A percentile compares a stretch with the other conserved stretches of the same genome.
Evolutionary conservation across 2,329 filamentous ascomycete species (phyloP).

Genomic region (Golovinomyces cichoracearum): DNA sequence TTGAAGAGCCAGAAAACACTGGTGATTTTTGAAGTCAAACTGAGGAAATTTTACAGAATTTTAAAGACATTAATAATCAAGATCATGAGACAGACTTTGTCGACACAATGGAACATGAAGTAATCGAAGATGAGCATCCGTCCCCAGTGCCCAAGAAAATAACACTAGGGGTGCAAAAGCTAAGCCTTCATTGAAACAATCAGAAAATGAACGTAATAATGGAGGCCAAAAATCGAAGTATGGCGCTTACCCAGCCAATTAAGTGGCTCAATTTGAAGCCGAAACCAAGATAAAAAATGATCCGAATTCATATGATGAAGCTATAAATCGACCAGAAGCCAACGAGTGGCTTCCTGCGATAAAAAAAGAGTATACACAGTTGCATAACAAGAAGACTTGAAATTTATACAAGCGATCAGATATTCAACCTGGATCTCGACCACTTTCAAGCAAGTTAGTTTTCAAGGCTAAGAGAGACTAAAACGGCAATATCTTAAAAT

Average conservation of each 20-base stretch:
- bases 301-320: neutral
- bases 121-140: neutral
- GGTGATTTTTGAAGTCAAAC: too few species aligned
- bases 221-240: neutral
- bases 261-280: neutral
- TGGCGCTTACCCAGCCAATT: neutral
- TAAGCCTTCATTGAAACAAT: neutral
- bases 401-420: neutral
- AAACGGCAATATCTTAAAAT: neutral
- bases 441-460: neutral
- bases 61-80: too few species aligned
- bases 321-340: neutral
- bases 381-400: neutral
- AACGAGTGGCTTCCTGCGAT: neutral
- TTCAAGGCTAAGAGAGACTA: conserved; percentile 1
- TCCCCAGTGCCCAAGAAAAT: neutral
- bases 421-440: neutral
- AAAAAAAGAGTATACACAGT: neutral
- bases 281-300: neutral
- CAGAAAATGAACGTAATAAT: neutral
- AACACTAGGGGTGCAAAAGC: neutral
- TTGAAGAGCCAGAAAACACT: too few species aligned
- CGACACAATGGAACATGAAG: too few species aligned
- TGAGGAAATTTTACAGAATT: too few species aligned
- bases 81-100: too few species aligned